phyloP scores from a whole-genome alignment of 345 rosid species.

The Bruguiera gymnorhiza region DNA sequence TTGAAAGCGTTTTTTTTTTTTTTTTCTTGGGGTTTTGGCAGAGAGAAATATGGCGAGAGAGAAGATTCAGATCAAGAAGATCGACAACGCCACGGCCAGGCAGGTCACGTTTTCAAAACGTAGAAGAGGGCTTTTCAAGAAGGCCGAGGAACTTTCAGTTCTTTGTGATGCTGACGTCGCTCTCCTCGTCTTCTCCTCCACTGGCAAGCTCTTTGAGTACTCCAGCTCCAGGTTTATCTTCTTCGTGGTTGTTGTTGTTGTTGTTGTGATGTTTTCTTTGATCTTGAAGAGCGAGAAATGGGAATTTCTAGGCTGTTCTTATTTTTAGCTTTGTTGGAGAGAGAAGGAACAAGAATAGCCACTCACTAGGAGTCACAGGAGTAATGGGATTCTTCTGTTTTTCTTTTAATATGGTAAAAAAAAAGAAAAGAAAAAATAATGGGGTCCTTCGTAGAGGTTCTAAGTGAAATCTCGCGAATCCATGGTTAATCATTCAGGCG shows the following conservation, averaged over 20 bases:
- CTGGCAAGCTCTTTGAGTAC: conserved; percentile 20
- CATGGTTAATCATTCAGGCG: too few relatives aligned
- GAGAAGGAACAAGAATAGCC: too few relatives aligned
- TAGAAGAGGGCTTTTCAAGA: conserved; percentile 24
- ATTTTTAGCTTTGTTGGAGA: too few relatives aligned
- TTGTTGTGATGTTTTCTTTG: not conserved
- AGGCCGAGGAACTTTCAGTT: conserved; percentile 28
- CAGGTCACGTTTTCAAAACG: conserved; percentile 28
- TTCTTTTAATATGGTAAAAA: too few relatives aligned
- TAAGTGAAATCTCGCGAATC: too few relatives aligned
- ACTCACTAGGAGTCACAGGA: too few relatives aligned
- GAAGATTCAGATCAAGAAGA: conserved; percentile 31
- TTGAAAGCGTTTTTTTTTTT: not conserved
- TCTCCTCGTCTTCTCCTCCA: conserved; percentile 21
- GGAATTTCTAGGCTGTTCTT: not conserved
- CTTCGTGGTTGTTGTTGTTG: not conserved
- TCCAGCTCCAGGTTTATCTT: conserved; percentile 21
- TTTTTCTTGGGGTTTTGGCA: not conserved
- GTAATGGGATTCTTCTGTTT: too few relatives aligned
- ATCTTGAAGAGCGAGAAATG: not conserved
- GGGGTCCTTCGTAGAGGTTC: too few relatives aligned
- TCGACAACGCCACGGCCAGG: conserved; percentile 23
- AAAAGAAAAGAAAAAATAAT: too few relatives aligned
- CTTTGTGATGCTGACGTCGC: conserved; percentile 29
- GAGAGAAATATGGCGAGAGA: conserved; percentile 18